Evolutionary conservation across 129 eudicot species (phyloP), one percentile per base, ranked within the genome.

Genomic region (Ambrosia trifida): DNA sequence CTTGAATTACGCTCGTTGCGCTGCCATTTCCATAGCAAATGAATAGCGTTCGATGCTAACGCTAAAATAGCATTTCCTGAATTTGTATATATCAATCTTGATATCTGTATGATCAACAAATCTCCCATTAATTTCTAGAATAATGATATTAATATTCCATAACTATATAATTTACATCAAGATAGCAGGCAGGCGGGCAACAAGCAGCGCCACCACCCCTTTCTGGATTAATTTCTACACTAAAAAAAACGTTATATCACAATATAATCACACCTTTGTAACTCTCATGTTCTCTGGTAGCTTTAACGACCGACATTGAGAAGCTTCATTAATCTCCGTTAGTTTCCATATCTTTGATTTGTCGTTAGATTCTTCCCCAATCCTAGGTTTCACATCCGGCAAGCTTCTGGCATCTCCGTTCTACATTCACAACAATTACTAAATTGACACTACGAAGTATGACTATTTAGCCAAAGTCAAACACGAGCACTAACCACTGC

Each of bases 1-100:
- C 69, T 80, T 30, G 89, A 64, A 73, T 86, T 86, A 28, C 91
- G 88, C 36, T 91, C 96, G 72, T 69, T 86, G 40, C 91, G 80
- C 60, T 88, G 96, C 97, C 97, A 91, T 86, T 91, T 91, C 97
- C 97, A 91, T 3, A 91, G 84, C 62, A 80, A 68, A 77, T 91
- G 97, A 68, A 88, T 80, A 24, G 96, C 97, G 75, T 86, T 91
- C 32, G 90, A 86, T 16, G 97, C 89, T 58, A 91, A 79, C 30
- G 97, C 97, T 68, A 91, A 52, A 24, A 91, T 84, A 24, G 91
- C 97, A 74, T 57, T 78, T 17, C 96, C 96, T 7, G 96, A 81
- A 73, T 89, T 92, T 41, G 96, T 92, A 76, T 91, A 91, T 52
- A 88, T 91, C 84, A 91, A 83, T 67, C 94, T 88, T 68, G 89